These are phyloP conservation scores for Diaporthe citri DNA, from an alignment of 2,329 filamentous ascomycete species.

Conservation along the genomic window DNA sequence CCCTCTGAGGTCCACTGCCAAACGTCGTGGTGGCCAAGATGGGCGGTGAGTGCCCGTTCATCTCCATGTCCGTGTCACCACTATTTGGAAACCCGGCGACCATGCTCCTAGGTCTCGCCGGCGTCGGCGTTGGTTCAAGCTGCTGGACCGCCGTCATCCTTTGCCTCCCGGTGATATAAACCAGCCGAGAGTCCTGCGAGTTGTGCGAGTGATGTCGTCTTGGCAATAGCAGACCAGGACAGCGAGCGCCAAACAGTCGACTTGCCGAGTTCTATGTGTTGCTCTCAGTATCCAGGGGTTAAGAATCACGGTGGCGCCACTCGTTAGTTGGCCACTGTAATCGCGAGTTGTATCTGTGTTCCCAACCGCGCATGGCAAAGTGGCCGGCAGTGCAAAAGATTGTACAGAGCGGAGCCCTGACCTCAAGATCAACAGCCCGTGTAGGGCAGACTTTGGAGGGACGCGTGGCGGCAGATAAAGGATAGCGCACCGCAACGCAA, in stretches of 20 bases:
- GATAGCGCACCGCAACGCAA: conserved; percentile 4
- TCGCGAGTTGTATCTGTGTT: conserved; percentile 20
- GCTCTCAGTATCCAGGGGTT: neutral
- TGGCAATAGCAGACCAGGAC: neutral
- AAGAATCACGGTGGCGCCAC: conserved; percentile 5
- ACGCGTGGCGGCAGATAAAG: conserved; percentile 20
- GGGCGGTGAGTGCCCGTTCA: conserved; percentile 45
- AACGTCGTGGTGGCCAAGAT: conserved; percentile 53
- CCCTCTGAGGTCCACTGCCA: conserved; percentile 61
- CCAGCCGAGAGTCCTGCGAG: neutral
- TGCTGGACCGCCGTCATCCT: conserved; percentile 43
- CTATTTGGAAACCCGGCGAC: conserved; percentile 41
- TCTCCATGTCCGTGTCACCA: conserved; percentile 52
- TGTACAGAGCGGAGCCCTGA: conserved; percentile 22
- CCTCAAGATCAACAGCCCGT: conserved; percentile 26
- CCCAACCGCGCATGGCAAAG: conserved; percentile 38
- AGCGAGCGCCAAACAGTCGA: neutral
- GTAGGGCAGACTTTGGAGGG: conserved; percentile 1
- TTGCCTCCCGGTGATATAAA: neutral
- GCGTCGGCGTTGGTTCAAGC: conserved; percentile 43
- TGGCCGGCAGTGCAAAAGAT: conserved; percentile 30
- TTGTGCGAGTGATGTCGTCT: neutral
- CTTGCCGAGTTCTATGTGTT: neutral
- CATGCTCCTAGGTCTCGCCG: conserved; percentile 45
- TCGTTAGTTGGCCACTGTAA: conserved; percentile 29